Conservation (phyloP, 2,329 filamentous ascomycete species). For the Claviceps fusiformis region DNA sequence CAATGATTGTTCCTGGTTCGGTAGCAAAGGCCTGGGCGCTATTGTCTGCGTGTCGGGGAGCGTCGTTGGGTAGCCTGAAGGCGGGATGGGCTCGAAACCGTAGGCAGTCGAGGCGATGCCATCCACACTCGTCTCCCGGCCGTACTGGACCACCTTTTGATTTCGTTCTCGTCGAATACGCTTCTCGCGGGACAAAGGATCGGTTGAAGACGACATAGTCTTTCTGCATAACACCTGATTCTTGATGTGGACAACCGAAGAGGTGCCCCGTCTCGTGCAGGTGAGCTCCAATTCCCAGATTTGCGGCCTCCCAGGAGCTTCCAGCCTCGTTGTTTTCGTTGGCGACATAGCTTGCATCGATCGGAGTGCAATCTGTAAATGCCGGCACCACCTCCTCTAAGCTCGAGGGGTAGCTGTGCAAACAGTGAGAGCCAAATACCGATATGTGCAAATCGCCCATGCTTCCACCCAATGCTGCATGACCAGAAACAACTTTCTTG, state of each 20-base stretch:
- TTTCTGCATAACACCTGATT: constrained; percentile 80
- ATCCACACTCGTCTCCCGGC: constrained; percentile 71
- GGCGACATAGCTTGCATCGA: constrained; percentile 64
- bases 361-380: constrained; percentile 82
- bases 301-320: constrained; percentile 90
- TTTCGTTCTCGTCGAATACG: constrained; percentile 77
- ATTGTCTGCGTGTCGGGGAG: constrained; percentile 47
- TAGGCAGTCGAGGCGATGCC: constrained; percentile 81
- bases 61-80: constrained; percentile 72
- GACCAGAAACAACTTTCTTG: constrained; percentile 57
- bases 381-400: constrained; percentile 84
- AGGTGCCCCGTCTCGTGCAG: constrained; percentile 83
- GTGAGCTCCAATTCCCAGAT: constrained; percentile 86
- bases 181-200: constrained; percentile 67
- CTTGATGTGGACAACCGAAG: constrained; percentile 81
- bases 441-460: constrained; percentile 65
- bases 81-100: constrained; percentile 84
- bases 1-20: constrained; percentile 60
- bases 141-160: constrained; percentile 65
- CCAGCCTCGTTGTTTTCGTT: constrained; percentile 81
- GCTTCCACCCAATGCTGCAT: constrained; percentile 70
- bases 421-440: constrained; percentile 81
- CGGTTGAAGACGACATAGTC: constrained; percentile 79
- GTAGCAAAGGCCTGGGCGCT: constrained; percentile 80
- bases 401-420: constrained; percentile 80